Conservation (phyloP, 2,329 filamentous ascomycete genomes). For the Fusarium chlamydosporum region DNA sequence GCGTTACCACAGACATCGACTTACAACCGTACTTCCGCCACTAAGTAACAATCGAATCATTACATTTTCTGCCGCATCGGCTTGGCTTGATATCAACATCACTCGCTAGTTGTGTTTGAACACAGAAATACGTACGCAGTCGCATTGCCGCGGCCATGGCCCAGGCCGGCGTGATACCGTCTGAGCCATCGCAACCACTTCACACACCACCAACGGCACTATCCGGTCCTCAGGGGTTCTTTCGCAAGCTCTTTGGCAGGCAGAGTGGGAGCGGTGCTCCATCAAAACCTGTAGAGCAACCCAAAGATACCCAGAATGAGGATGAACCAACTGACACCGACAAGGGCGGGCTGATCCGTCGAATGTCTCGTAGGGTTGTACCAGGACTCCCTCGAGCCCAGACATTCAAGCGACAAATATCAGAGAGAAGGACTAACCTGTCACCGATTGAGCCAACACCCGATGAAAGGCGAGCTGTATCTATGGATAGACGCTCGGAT, state of each 20-base stretch:
- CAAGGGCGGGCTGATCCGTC: constrained; percentile 58
- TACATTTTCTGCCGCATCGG: constrained; percentile 24
- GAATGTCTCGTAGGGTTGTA: constrained; percentile 73
- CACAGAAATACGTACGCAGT: constrained; percentile 26
- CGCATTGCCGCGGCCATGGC: constrained; percentile 52
- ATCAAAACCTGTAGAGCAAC: constrained; percentile 34
- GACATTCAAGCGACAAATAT: constrained; percentile 86
- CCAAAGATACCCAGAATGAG: constrained; percentile 54
- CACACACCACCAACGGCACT: constrained; percentile 46
- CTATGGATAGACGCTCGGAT: constrained; percentile 69
- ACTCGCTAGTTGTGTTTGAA: constrained; percentile 22
- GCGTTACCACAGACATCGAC: constrained; percentile 33
- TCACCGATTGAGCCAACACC: constrained; percentile 73
- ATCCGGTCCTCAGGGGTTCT: constrained; percentile 48
- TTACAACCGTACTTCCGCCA: constrained; percentile 32
- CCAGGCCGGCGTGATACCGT: constrained; percentile 50
- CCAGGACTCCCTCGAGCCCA: constrained; percentile 81
- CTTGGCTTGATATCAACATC: constrained; percentile 24
- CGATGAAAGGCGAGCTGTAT: constrained; percentile 79
- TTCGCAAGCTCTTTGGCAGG: constrained; percentile 52
- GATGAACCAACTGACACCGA: constrained; percentile 48
- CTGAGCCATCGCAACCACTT: constrained; percentile 49
- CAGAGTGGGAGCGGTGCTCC: constrained; percentile 33
- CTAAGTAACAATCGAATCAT: constrained; percentile 29
- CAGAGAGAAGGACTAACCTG: constrained; percentile 81